A percentile compares a stretch with the other conserved stretches of the same genome.
These are phyloP conservation scores for Rutstroemia sp. DNA, from an alignment of 2,329 filamentous ascomycete genomes.

Conservation along the genomic window DNA sequence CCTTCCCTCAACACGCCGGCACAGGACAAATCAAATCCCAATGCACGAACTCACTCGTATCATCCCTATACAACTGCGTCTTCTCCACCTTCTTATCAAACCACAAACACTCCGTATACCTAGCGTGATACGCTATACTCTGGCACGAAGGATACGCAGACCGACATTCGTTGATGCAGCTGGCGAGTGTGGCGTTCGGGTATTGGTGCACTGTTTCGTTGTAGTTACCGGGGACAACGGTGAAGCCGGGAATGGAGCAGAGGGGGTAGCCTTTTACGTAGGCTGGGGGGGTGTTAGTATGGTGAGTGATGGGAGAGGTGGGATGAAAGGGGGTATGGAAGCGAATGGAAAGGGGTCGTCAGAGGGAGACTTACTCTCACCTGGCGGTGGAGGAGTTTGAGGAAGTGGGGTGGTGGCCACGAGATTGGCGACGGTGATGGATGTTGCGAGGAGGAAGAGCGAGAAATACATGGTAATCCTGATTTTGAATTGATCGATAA, in stretches of 20 bases:
- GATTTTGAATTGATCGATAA: not conserved
- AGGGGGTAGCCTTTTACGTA: not conserved
- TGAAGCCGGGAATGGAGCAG: not conserved
- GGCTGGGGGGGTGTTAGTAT: not conserved
- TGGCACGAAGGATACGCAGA: not conserved
- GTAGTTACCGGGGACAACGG: not conserved
- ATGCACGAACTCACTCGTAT: conserved; percentile 4
- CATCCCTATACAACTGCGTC: conserved; percentile 6
- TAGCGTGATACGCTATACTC: not conserved
- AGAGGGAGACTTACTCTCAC: not conserved
- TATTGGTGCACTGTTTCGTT: not conserved
- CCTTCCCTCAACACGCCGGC: not conserved
- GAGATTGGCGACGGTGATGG: not conserved
- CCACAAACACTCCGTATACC: conserved; percentile 5
- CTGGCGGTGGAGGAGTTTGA: not conserved
- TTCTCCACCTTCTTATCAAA: not conserved
- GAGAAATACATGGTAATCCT: not conserved
- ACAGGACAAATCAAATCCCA: conserved; percentile 6
- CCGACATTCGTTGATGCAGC: conserved; percentile 5
- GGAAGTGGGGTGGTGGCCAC: not conserved
- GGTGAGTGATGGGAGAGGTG: not conserved
- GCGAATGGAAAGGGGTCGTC: not conserved
- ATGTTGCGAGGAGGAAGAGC: not conserved
- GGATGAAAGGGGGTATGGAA: too few relatives aligned
- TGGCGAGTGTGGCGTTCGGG: not conserved